A percentile compares a stretch with the other conserved stretches of the same genome.
Evolutionary conservation across 164 flowering plant species (phyloP).

Genomic region (Piper betle): DNA sequence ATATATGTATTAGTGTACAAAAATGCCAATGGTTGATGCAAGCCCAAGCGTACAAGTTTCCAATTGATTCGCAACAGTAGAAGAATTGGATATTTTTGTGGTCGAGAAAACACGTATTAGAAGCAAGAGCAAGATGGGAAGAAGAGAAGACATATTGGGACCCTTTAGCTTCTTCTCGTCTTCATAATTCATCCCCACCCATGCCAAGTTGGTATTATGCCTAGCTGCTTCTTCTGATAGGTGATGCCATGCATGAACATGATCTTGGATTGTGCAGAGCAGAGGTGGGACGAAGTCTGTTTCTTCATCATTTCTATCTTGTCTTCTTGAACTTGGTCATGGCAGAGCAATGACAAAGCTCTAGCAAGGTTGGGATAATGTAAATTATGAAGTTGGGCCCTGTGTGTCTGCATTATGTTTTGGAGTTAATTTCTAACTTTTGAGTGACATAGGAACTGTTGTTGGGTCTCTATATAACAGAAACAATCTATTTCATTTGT

Average conservation of each 20-base stretch:
- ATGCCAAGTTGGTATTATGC: background rate
- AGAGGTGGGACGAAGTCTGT: background rate
- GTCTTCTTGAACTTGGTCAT: too few relatives aligned
- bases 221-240: background rate
- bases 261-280: background rate
- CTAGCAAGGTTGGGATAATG: too few relatives aligned
- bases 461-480: too few relatives aligned
- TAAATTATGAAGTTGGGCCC: too few relatives aligned
- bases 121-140: background rate
- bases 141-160: too few relatives aligned
- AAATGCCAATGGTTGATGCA: background rate
- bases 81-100: background rate
- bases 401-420: too few relatives aligned
- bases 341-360: too few relatives aligned
- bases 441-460: too few relatives aligned
- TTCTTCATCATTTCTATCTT: background rate
- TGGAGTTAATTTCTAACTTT: too few relatives aligned
- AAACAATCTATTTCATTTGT: too few relatives aligned
- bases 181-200: background rate
- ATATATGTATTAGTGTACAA: background rate
- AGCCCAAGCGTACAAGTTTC: background rate
- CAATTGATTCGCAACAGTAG: background rate
- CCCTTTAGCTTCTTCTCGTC: too few relatives aligned
- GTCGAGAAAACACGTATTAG: too few relatives aligned
- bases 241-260: background rate